A percentile compares a stretch with the other conserved stretches of the same genome.
Evolutionary conservation across 257 asterid species (phyloP).

Genomic region (Nicotiana otophora): DNA sequence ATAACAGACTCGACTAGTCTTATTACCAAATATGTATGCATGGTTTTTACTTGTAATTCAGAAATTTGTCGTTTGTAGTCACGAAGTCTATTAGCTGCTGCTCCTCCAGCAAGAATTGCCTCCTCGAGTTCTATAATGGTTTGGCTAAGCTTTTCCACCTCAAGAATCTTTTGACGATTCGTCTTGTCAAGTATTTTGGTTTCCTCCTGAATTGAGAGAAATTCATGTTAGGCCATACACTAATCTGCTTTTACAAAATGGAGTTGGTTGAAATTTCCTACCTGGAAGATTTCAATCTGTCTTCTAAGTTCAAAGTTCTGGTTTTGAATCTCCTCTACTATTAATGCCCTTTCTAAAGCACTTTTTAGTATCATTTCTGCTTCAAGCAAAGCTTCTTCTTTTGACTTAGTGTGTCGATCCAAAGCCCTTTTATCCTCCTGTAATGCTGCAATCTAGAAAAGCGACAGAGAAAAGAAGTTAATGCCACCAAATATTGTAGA

Average conservation of each 20-base stretch:
- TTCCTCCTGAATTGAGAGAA: slow-evolving; percentile 52
- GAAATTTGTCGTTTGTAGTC: slow-evolving; percentile 61
- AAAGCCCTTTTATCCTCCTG: slow-evolving; percentile 70
- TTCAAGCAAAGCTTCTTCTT: slow-evolving; percentile 82
- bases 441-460: slow-evolving; percentile 54
- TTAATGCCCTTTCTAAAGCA: slow-evolving; percentile 70
- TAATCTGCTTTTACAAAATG: background rate
- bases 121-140: slow-evolving; percentile 79
- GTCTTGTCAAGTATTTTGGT: slow-evolving; percentile 74
- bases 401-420: slow-evolving; percentile 67
- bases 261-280: background rate
- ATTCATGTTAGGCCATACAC: background rate
- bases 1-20: background rate
- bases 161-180: slow-evolving; percentile 65
- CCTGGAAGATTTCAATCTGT: slow-evolving; percentile 85
- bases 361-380: slow-evolving; percentile 72
- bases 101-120: slow-evolving; percentile 82
- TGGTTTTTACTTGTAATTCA: slow-evolving; percentile 48
- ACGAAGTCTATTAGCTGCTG: slow-evolving; percentile 63
- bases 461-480: background rate
- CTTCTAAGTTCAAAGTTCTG: slow-evolving; percentile 68
- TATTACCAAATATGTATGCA: background rate
- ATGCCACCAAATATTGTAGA: background rate
- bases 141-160: slow-evolving; percentile 78
- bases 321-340: slow-evolving; percentile 84